Evolutionary conservation across 257 asterid genomes (phyloP).

Genomic region (Gentiana dahurica): DNA sequence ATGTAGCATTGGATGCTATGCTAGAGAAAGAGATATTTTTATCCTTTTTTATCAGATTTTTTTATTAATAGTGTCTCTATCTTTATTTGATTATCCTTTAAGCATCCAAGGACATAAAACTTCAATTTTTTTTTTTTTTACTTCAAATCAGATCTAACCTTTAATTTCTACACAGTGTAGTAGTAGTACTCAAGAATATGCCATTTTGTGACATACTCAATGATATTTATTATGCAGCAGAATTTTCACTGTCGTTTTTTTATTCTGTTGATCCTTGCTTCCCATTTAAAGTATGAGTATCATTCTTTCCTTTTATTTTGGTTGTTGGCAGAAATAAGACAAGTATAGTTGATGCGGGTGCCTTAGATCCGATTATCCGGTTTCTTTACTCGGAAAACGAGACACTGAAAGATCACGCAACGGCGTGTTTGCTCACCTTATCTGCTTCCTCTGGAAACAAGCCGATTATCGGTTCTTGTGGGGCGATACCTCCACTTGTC

Average conservation of each 20-base stretch:
- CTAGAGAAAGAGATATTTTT: constrained; percentile 14
- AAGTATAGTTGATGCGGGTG: constrained; percentile 66
- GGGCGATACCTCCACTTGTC: constrained; percentile 79
- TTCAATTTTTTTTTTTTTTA: too few species aligned
- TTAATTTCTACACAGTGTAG: too few species aligned
- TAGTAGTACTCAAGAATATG: too few species aligned
- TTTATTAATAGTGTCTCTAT: not conserved
- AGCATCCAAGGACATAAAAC: constrained; percentile 3
- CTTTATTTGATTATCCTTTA: not conserved
- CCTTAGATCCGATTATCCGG: constrained; percentile 54
- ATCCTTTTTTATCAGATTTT: constrained; percentile 10
- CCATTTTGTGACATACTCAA: too few species aligned
- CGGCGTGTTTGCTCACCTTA: constrained; percentile 74
- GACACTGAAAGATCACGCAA: constrained; percentile 67
- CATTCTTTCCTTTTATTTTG: not conserved
- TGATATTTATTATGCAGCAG: too few species aligned
- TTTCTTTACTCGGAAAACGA: constrained; percentile 58
- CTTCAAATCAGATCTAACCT: too few species aligned
- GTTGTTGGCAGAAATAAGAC: constrained; percentile 62
- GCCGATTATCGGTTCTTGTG: constrained; percentile 69
- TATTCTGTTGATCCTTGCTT: too few species aligned
- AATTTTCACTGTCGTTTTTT: too few species aligned
- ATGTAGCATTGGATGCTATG: constrained; percentile 22
- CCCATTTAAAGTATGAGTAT: too few species aligned
- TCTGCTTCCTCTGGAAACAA: constrained; percentile 83